Evolutionary conservation across 2,329 filamentous ascomycete genomes (phyloP).

Genomic region (Hirsutella rhossiliensis): DNA sequence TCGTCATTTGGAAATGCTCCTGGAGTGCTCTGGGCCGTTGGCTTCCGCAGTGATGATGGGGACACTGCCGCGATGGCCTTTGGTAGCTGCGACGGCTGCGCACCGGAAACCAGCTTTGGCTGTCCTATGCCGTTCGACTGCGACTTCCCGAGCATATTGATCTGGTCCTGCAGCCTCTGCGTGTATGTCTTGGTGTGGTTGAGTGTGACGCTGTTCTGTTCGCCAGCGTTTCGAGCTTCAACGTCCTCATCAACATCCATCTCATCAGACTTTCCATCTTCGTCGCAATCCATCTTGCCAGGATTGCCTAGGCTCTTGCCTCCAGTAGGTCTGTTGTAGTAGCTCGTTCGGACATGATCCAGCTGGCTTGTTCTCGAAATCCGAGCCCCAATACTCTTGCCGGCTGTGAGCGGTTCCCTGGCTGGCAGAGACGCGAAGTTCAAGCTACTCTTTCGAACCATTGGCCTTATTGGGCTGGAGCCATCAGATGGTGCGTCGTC

Average conservation of each 20-base stretch:
- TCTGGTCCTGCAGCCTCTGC: constrained; percentile 83
- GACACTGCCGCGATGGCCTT: constrained; percentile 17
- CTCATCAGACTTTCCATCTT: constrained; percentile 36
- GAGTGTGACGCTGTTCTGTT: constrained; percentile 29
- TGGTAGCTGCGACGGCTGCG: constrained; percentile 18
- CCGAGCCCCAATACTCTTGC: constrained; percentile 69
- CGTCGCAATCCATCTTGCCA: constrained; percentile 28
- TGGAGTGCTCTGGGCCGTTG: constrained; percentile 32
- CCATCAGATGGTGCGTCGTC: constrained; percentile 52
- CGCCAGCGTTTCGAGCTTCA: constrained; percentile 19
- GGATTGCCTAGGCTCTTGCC: constrained; percentile 56
- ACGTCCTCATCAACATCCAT: constrained; percentile 37
- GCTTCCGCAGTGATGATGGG: constrained; percentile 14
- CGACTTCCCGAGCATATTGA: constrained; percentile 57
- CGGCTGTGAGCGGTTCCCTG: constrained; percentile 71
- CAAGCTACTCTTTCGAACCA: constrained; percentile 85
- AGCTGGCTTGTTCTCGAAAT: constrained; percentile 68
- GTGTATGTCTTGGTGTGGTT: constrained; percentile 82
- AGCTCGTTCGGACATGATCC: constrained; percentile 60
- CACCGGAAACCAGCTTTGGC: constrained; percentile 30
- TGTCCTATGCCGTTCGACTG: constrained; percentile 34
- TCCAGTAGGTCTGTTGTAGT: constrained; percentile 60
- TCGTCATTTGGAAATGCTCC: constrained; percentile 41
- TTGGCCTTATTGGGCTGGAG: constrained; percentile 63
- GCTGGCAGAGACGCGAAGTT: constrained; percentile 90